These are phyloP conservation scores for Ascoidea tarda DNA, from an alignment of 805 yeast genomes.

Conservation along the genomic window DNA sequence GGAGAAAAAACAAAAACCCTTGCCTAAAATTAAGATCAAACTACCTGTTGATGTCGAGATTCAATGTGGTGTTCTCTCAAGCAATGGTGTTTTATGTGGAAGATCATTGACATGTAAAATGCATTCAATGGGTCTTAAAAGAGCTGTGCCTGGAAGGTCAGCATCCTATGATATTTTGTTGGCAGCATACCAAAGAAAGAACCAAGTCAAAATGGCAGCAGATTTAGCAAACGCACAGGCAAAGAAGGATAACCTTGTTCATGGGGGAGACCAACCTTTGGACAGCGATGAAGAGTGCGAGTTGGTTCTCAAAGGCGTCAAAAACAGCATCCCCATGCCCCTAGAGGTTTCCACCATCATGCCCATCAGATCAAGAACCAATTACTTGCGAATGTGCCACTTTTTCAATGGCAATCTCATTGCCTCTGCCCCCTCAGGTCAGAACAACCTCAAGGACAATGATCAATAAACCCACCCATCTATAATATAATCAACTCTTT, in stretches of 20 bases:
- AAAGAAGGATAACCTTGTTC: constrained; percentile 50
- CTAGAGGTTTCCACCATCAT: constrained; percentile 60
- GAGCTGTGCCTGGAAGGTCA: constrained; percentile 88
- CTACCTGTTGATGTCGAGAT: constrained; percentile 84
- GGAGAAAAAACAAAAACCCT: constrained; percentile 15
- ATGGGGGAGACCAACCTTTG: constrained; percentile 29
- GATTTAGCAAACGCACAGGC: constrained; percentile 71
- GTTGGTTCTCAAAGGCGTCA: constrained; percentile 79
- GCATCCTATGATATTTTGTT: constrained; percentile 82
- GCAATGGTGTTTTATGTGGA: constrained; percentile 93
- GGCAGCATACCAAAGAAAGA: constrained; percentile 82
- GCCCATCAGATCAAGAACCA: constrained; percentile 57
- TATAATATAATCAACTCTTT: too few relatives aligned
- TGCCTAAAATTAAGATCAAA: constrained; percentile 40
- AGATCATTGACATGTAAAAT: constrained; percentile 93
- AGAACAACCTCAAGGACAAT: too few relatives aligned
- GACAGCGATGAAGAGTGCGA: constrained; percentile 91
- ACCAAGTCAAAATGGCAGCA: constrained; percentile 81
- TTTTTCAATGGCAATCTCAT: constrained; percentile 69
- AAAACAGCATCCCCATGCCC: constrained; percentile 70
- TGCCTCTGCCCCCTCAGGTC: too few relatives aligned
- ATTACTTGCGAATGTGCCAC: constrained; percentile 80
- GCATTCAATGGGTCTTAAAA: constrained; percentile 96
- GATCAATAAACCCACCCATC: too few relatives aligned
- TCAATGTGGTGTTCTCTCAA: constrained; percentile 92